phyloP scores from a whole-genome alignment of 768 basidiomycete species.

The Leccinellum luteum region DNA sequence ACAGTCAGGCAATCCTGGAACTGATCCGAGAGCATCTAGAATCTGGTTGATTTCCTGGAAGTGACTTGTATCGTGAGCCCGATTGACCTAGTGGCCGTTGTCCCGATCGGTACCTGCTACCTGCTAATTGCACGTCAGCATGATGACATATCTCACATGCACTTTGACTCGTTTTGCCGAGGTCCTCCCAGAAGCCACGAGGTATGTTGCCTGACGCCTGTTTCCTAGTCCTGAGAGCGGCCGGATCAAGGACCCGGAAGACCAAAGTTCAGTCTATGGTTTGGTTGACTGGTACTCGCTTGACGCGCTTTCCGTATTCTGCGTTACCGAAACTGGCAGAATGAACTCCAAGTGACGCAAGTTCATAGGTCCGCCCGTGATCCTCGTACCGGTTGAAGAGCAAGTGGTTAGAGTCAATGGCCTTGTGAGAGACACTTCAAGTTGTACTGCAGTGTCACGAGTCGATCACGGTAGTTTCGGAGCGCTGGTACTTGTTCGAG shows the following conservation, averaged over 20 bases:
- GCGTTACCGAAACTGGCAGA: not conserved
- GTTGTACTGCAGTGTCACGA: too few relatives aligned
- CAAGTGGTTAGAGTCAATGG: not conserved
- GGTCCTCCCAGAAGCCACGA: constrained; percentile 1
- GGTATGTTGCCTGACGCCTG: constrained; percentile 4
- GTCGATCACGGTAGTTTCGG: not conserved
- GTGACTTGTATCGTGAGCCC: not conserved
- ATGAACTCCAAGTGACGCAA: not conserved
- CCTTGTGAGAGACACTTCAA: too few relatives aligned
- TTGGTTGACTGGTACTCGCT: not conserved
- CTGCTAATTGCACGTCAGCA: not conserved
- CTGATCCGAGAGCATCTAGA: constrained; percentile 17
- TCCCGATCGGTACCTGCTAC: constrained; percentile 6
- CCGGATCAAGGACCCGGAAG: constrained; percentile 14
- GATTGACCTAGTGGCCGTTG: not conserved
- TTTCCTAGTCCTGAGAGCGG: constrained; percentile 4
- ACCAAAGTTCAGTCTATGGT: not conserved
- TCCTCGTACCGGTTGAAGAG: not conserved
- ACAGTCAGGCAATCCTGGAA: constrained; percentile 4
- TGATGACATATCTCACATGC: constrained; percentile 2
- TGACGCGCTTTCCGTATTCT: not conserved
- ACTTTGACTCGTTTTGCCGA: constrained; percentile 13
- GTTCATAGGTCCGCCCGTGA: not conserved
- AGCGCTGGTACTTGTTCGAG: not conserved
- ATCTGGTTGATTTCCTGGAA: not conserved